These are phyloP conservation scores for Blastobotrys ciferrii DNA, from an alignment of 1,139 yeast species.

Conservation along the genomic window DNA sequence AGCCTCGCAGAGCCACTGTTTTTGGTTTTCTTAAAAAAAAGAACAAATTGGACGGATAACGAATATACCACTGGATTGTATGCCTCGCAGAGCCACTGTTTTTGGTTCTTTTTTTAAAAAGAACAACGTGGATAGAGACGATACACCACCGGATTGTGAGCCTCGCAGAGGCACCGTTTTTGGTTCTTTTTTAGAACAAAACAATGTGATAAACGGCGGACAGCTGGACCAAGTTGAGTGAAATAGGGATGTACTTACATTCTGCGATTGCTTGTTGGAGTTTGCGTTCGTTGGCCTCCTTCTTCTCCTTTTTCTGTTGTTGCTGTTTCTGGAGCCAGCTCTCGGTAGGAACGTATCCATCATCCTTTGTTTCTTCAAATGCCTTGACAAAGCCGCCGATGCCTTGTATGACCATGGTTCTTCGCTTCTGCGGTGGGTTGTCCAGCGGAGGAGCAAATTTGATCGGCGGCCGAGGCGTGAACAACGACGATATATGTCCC, in stretches of 20 bases:
- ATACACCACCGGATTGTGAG: too few relatives aligned
- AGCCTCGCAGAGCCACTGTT: too few relatives aligned
- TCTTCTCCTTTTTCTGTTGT: slow-evolving; percentile 36
- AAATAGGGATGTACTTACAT: slow-evolving; percentile 32
- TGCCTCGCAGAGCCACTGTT: too few relatives aligned
- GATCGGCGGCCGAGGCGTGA: slow-evolving; percentile 70
- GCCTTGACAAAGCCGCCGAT: slow-evolving; percentile 43
- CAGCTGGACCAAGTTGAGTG: background rate
- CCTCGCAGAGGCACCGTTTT: too few relatives aligned
- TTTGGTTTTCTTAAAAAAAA: too few relatives aligned
- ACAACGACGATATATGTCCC: slow-evolving; percentile 59
- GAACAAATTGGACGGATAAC: too few relatives aligned
- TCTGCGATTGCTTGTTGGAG: slow-evolving; percentile 38
- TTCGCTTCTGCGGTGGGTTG: slow-evolving; percentile 49
- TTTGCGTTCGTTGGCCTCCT: slow-evolving; percentile 32
- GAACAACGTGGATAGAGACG: too few relatives aligned
- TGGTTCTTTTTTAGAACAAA: too few relatives aligned
- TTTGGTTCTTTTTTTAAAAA: too few relatives aligned
- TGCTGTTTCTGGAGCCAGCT: slow-evolving; percentile 40
- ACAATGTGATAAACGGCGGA: too few relatives aligned
- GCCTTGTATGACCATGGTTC: slow-evolving; percentile 53
- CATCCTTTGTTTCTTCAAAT: slow-evolving; percentile 37
- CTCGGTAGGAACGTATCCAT: slow-evolving; percentile 37
- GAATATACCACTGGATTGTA: too few relatives aligned
- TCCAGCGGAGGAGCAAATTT: slow-evolving; percentile 55